phyloP scores from a whole-genome alignment of 1,139 yeast genomes.

The Geotrichum fermentans region DNA sequence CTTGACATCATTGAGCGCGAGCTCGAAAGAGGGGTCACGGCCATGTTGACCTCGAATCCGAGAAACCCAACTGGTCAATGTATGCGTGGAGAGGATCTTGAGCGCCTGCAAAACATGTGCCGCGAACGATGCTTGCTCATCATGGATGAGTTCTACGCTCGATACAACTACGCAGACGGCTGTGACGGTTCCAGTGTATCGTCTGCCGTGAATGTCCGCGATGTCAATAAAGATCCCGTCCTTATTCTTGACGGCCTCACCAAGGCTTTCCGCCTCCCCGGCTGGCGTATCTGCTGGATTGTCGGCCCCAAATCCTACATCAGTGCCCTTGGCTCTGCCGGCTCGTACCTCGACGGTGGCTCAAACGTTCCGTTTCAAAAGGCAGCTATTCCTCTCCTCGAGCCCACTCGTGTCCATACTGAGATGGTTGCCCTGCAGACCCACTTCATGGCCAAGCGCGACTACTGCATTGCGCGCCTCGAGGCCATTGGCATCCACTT shows the following conservation, averaged over 20 bases:
- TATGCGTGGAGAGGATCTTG: slow-evolving; percentile 49
- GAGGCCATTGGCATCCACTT: slow-evolving; percentile 55
- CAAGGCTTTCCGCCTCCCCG: slow-evolving; percentile 62
- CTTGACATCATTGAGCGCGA: slow-evolving; percentile 53
- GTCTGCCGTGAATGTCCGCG: slow-evolving; percentile 53
- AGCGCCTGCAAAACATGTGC: slow-evolving; percentile 53
- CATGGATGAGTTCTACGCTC: slow-evolving; percentile 65
- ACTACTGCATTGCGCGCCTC: slow-evolving; percentile 51
- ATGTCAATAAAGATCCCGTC: slow-evolving; percentile 59
- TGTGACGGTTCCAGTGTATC: slow-evolving; percentile 55
- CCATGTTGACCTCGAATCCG: slow-evolving; percentile 57
- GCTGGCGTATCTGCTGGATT: slow-evolving; percentile 68
- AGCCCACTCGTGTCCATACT: slow-evolving; percentile 47
- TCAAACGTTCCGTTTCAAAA: slow-evolving; percentile 62
- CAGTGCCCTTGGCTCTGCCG: slow-evolving; percentile 56
- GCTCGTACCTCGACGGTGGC: slow-evolving; percentile 63
- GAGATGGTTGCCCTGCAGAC: slow-evolving; percentile 61
- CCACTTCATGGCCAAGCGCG: slow-evolving; percentile 60
- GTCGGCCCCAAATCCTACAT: slow-evolving; percentile 64
- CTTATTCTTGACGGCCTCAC: slow-evolving; percentile 61
- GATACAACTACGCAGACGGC: slow-evolving; percentile 57
- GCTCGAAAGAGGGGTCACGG: slow-evolving; percentile 58
- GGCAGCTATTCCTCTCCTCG: slow-evolving; percentile 56
- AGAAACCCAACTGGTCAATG: slow-evolving; percentile 65
- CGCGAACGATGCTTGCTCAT: slow-evolving; percentile 54